Percentiles rank a stretch among this genome's conserved stretches.
These are phyloP conservation scores for Kluyveromyces lactis DNA, from an alignment of 805 yeast genomes.

Conservation along the genomic window DNA sequence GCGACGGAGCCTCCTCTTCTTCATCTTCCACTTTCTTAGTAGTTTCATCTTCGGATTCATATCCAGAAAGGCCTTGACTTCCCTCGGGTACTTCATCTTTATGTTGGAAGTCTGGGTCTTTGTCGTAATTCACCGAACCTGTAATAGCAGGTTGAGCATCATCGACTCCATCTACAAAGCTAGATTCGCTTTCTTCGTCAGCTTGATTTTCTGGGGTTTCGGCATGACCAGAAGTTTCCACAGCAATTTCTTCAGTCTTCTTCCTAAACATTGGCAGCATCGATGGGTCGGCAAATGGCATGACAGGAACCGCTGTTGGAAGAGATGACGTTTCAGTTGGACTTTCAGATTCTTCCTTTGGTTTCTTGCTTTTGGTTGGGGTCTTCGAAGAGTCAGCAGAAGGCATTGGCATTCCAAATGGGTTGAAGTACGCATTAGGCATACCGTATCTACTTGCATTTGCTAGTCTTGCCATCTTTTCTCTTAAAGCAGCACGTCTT, in stretches of 20 bases:
- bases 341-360: slow-evolving; percentile 6
- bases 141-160: neutral
- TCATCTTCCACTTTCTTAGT: slow-evolving; percentile 5
- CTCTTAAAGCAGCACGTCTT: slow-evolving; percentile 68
- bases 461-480: slow-evolving; percentile 92
- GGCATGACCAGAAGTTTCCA: slow-evolving; percentile 6
- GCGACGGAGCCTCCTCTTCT: neutral
- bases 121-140: neutral
- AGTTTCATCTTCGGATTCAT: slow-evolving; percentile 16
- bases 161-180: slow-evolving; percentile 9
- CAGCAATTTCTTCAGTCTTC: neutral
- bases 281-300: slow-evolving; percentile 42
- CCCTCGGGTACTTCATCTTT: slow-evolving; percentile 1
- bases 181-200: slow-evolving; percentile 43
- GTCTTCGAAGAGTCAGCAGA: slow-evolving; percentile 15
- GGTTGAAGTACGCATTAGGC: slow-evolving; percentile 33
- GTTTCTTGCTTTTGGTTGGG: slow-evolving; percentile 12
- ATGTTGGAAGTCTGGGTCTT: neutral
- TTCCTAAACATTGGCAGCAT: slow-evolving; percentile 22
- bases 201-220: slow-evolving; percentile 61
- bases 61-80: slow-evolving; percentile 10
- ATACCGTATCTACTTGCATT: slow-evolving; percentile 71
- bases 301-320: slow-evolving; percentile 41
- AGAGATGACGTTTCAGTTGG: slow-evolving; percentile 1
- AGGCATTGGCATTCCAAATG: slow-evolving; percentile 30